phyloP scores from a whole-genome alignment of 805 yeast genomes.

The Candida morakotiae region DNA sequence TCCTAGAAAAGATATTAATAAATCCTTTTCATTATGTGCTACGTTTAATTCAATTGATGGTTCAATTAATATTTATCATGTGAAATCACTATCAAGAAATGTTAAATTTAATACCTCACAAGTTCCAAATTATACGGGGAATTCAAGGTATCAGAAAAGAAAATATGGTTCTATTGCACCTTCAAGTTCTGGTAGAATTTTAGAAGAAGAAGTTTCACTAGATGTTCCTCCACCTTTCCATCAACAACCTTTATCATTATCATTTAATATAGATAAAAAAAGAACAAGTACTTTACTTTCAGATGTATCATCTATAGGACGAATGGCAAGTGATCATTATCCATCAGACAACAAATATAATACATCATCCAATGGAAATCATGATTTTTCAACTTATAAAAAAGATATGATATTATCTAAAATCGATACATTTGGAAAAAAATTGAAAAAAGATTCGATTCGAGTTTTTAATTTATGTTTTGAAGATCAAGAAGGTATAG shows the following conservation, averaged over 20 bases:
- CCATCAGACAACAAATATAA: slow-evolving; percentile 20
- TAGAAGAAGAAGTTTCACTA: slow-evolving; percentile 34
- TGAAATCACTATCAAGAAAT: slow-evolving; percentile 32
- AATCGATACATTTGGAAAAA: slow-evolving; percentile 38
- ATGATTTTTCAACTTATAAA: slow-evolving; percentile 36
- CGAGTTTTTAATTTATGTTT: slow-evolving; percentile 27
- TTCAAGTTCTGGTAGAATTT: slow-evolving; percentile 38
- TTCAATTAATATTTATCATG: slow-evolving; percentile 51
- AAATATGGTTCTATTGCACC: slow-evolving; percentile 31
- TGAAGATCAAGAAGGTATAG: slow-evolving; percentile 58
- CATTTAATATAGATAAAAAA: slow-evolving; percentile 40
- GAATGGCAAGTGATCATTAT: slow-evolving; percentile 38
- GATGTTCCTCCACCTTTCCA: slow-evolving; percentile 8
- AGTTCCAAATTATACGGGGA: not conserved
- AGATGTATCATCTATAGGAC: slow-evolving; percentile 41
- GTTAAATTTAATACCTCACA: slow-evolving; percentile 3
- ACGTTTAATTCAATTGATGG: slow-evolving; percentile 49
- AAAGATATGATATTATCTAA: slow-evolving; percentile 72
- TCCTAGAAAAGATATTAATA: slow-evolving; percentile 36
- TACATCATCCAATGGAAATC: slow-evolving; percentile 1
- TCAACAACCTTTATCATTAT: slow-evolving; percentile 11
- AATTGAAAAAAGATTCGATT: slow-evolving; percentile 25
- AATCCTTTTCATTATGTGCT: slow-evolving; percentile 43
- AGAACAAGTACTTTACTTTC: slow-evolving; percentile 39
- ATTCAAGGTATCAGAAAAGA: slow-evolving; percentile 15